Evolutionary conservation across 345 rosid genomes (phyloP), one percentile per base, ranked within the genome.

Genomic region (Iberis pinnata): DNA sequence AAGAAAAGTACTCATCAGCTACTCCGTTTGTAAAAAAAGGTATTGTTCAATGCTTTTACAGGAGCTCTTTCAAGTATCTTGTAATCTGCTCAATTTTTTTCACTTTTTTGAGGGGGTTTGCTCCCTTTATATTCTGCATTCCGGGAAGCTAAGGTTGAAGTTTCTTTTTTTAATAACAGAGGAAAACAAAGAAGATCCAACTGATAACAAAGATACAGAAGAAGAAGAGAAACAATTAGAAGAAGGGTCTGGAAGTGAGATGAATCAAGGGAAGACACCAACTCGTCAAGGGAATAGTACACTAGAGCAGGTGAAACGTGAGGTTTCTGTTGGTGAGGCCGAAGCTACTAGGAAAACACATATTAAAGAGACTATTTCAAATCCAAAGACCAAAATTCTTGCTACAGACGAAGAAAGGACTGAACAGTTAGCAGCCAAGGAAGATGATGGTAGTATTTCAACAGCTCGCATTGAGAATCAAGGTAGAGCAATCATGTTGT

Each of bases 1-100:
- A 67, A 53, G 47, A 47, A 15, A 41, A 46, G 46, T 53, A 53
- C 12, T 53, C 66, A 47, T 54, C 57, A 67, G 41, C 58, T 54
- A 44, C 54, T 16, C 64, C 49, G n/a, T 51, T 43, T 45, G 19
- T 40, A 32, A 53, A 47, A 45, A 18, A 60, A 41, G 65, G 67
- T 67, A 67, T 13, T 33, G 40, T 33, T 47, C 22, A 12, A 16
- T 31, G 26, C 41, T 3, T 18, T 32, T 37, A 20, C 27, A 9
- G 1, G 15, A 20, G 61, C 37, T 59, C 41, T 10, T 8, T 66
- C 22, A 20, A 19, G 27, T 18, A 36, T 51, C 53, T 18, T 49
- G 32, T 51, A 22, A 14, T 18, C 53, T 41, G 8, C 32, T 43
- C 53, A 26, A 25, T 26, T 16, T 32, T 14, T 18, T 18, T 38